Conservation (phyloP, 345 rosid species). For the Salix brachista region DNA sequence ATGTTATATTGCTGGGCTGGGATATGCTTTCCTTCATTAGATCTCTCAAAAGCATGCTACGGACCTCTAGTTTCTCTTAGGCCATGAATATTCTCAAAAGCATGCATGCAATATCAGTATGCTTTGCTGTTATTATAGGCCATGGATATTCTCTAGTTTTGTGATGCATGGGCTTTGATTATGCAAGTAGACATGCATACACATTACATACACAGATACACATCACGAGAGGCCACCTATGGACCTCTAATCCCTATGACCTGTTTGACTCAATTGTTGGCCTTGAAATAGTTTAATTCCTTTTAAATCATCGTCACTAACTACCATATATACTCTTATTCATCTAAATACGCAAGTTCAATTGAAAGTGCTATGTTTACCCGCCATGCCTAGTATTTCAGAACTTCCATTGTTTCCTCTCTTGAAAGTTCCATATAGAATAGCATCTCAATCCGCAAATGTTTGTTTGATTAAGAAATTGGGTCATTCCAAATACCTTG, state of each 20-base stretch:
- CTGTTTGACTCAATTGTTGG: not conserved
- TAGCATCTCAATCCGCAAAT: not conserved
- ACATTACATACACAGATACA: not conserved
- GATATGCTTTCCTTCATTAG: constrained; percentile 75
- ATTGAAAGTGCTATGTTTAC: not conserved
- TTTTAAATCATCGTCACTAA: not conserved
- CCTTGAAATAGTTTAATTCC: not conserved
- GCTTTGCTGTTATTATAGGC: not conserved
- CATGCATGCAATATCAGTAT: constrained; percentile 28
- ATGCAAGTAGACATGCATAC: not conserved
- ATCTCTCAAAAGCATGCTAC: constrained; percentile 67
- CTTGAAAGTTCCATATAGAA: not conserved
- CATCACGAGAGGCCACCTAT: not conserved
- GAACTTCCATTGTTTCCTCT: not conserved
- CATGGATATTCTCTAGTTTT: not conserved
- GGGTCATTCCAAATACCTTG: not conserved
- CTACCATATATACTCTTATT: not conserved
- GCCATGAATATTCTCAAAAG: constrained; percentile 39
- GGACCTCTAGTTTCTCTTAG: not conserved
- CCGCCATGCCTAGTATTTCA: not conserved
- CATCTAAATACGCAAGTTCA: not conserved
- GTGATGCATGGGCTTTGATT: not conserved
- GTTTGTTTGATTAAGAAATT: not conserved
- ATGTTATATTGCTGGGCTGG: constrained; percentile 59
- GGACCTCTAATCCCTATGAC: not conserved